Evolutionary conservation across 306 rosid species (phyloP), one percentile per base, ranked within the genome.

Genomic region (Mucuna pruriens): DNA sequence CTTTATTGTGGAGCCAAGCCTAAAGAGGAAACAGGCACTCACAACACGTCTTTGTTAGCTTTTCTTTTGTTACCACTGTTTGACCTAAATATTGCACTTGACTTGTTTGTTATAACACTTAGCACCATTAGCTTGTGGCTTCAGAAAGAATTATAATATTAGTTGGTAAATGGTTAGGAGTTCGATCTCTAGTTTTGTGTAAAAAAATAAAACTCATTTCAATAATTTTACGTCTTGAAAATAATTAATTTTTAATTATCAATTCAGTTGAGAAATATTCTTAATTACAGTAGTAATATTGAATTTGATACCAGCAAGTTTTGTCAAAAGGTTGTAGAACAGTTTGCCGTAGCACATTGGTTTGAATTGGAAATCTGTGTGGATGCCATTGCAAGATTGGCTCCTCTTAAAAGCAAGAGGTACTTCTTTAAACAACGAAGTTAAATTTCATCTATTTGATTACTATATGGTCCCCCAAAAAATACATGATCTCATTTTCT

Each of bases 1-100:
- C 77, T 80, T 83, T 44, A 76, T n/a, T 26, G 80, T 76, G 85
- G 87, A 83, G 87, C 85, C 85, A 19, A 83, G 16, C 55, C 49
- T 13, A 79, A 80, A 76, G 83, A 34, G 72, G 51, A 55, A 60
- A 51, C 29, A 17, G 45, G 11, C 80, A 63, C 83, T 20, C 77
- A 60, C 49, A 15, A 31, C 71, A 17, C 36, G 12, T 60, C 77
- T 38, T 72, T 68, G 26, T 69, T 80, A 46, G 9, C 81, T 65
- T 80, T 65, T 52, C 48, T 66, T 73, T 54, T 34, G 1, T 36
- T 65, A 5, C 3, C 77, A 33, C 29, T 33, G 17, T 72, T 55
- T 77, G 26, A 44, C 25, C 62, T 11, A 66, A 66, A 38, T 20
- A 11, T 66, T 74, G 52, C 5, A 74, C 76, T 79, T 75, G 19